Evolutionary conservation across 2,329 filamentous ascomycete genomes (phyloP).

Genomic region (Nigrospora oryzae): DNA sequence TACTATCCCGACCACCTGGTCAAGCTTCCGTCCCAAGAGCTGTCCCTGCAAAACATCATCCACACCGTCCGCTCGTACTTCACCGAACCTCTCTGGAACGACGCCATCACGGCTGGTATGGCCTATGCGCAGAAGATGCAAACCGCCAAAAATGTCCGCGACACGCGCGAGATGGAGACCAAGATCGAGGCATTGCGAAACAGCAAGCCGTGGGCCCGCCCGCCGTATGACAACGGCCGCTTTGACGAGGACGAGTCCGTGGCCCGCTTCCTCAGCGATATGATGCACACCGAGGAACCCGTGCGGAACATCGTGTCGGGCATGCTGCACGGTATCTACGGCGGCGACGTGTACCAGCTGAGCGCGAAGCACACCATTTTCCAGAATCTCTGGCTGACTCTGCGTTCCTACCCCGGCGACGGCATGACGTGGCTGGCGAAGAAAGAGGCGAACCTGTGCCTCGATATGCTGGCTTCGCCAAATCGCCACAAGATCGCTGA

Average conservation of each 20-base stretch:
- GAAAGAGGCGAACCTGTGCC: slow-evolving; percentile 11
- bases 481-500: slow-evolving; percentile 10
- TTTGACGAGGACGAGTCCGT: slow-evolving; percentile 58
- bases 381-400: slow-evolving; percentile 36
- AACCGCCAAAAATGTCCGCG: background rate
- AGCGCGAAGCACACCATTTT: slow-evolving; percentile 61
- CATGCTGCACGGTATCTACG: slow-evolving; percentile 80
- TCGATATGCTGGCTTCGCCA: slow-evolving; percentile 13
- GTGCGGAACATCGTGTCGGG: slow-evolving; percentile 71
- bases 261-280: slow-evolving; percentile 53
- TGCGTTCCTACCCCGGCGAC: background rate
- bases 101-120: slow-evolving; percentile 3
- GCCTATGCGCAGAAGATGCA: slow-evolving; percentile 1
- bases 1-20: slow-evolving; percentile 85
- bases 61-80: slow-evolving; percentile 5
- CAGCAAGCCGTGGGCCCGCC: background rate
- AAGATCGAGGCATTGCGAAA: background rate
- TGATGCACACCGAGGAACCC: slow-evolving; percentile 39
- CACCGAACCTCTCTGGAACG: slow-evolving; percentile 17
- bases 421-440: slow-evolving; percentile 3
- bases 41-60: slow-evolving; percentile 6
- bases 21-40: slow-evolving; percentile 18
- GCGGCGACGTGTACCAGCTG: slow-evolving; percentile 75
- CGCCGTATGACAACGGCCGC: slow-evolving; percentile 5
- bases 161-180: background rate